Base-by-base conservation (phyloP, 768 basidiomycete genomes). In the Gymnopilus junonius region DNA sequence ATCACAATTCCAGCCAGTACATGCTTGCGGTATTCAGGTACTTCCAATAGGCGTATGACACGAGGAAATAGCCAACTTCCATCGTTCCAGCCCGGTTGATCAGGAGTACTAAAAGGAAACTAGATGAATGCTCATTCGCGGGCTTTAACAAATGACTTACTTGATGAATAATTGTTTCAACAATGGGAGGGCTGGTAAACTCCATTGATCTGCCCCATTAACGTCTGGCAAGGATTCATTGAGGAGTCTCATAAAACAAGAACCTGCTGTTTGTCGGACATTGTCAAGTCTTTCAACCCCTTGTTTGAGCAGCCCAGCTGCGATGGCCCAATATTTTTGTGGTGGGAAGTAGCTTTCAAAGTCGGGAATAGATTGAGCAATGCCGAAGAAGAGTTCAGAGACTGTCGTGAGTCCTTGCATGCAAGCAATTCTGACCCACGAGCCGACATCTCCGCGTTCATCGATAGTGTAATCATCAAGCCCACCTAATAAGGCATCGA, bases 401-500 rank as follows among this genome's bases (percentile, higher is more conserved):
- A 87, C 75, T 8, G 79, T 76, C 17, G 86, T 80, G 59, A 95
- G 76, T 10, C 90, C 90, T 48, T 80, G 81, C 55, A 95, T 83
- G 69, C 90, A 92, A 2, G 88, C 87, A 7, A 92, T 84, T 65
- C 97, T 92, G 55, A 95, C 85, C 95, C 95, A 97, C 2, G 97
- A 98, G 42, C 97, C 97, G 37, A 99, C 91, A 72, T 99, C 97
- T 4, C 97, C 97, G 66, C 97, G 88, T 72, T 97, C 93, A 72
- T 99, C 97, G 51, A 86, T 87, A 5, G 93, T 91, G 72, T 99
- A 99, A 77, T 99, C 96, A 20, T 86, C 82, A 56, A 99, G 76
- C 3, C 94, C 95, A n/a, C 71, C 73, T n/a, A 89, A 74, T 37
- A 93, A 71, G 20, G 85, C 82, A 58, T 83, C 77, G 55, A 90